phyloP scores from a whole-genome alignment of 2,329 filamentous ascomycete genomes.

The Aspergillus sp. region DNA sequence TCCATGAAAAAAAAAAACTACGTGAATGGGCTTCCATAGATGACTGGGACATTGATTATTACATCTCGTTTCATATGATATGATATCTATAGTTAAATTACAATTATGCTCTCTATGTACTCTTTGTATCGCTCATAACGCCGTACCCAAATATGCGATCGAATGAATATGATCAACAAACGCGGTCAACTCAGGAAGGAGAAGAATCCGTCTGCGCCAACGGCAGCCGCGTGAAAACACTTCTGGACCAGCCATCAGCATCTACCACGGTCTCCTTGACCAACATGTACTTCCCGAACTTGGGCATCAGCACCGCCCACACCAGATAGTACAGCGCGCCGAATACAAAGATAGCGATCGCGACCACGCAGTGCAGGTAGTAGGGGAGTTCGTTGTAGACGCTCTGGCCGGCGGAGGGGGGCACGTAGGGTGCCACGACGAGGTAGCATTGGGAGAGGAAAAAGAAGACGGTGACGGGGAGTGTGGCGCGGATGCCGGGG shows the following conservation, averaged over 20 bases:
- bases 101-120: background rate
- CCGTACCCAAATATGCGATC: no score
- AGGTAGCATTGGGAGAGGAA: slow-evolving; percentile 49
- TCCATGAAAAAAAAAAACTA: slow-evolving; percentile 25
- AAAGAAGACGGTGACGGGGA: slow-evolving; percentile 48
- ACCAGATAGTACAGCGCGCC: slow-evolving; percentile 48
- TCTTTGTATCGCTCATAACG: no score
- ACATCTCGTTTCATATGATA: background rate
- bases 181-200: background rate
- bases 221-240: slow-evolving; percentile 46
- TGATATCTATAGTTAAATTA: background rate
- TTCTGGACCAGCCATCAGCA: slow-evolving; percentile 58
- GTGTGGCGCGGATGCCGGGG: slow-evolving; percentile 44
- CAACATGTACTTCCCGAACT: slow-evolving; percentile 44
- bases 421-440: slow-evolving; percentile 47
- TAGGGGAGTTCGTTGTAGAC: slow-evolving; percentile 50
- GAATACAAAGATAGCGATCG: slow-evolving; percentile 43
- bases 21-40: slow-evolving; percentile 43
- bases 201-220: slow-evolving; percentile 1
- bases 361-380: slow-evolving; percentile 49
- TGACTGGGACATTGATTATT: slow-evolving; percentile 29
- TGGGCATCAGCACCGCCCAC: slow-evolving; percentile 46
- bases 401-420: slow-evolving; percentile 42
- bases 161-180: no score
- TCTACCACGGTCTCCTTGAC: slow-evolving; percentile 50